Percentiles rank a stretch among this genome's conserved stretches.
These are phyloP conservation scores for Kwoniella shandongensis DNA, from an alignment of 768 basidiomycete genomes.

Conservation along the genomic window DNA sequence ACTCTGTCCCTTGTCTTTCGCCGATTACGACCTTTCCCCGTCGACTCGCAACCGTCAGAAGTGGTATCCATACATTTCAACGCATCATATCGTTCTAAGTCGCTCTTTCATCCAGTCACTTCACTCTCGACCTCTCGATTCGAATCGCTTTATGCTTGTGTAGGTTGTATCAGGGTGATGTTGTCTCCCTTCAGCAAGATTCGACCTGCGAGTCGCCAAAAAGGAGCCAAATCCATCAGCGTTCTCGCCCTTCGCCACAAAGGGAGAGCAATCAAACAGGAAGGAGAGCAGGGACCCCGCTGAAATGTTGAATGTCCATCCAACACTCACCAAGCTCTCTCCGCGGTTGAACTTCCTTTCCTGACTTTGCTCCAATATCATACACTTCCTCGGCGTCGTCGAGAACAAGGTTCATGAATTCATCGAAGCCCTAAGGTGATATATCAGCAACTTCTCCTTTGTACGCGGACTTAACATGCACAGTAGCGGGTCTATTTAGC, in stretches of 20 bases:
- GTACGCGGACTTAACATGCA: not conserved
- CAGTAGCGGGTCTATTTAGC: not conserved
- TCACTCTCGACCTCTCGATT: no score
- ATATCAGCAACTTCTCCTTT: not conserved
- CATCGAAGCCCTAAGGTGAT: slow-evolving; percentile 89
- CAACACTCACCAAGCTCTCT: slow-evolving; percentile 70
- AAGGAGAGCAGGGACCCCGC: not conserved
- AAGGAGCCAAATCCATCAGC: not conserved
- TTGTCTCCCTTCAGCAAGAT: slow-evolving; percentile 97
- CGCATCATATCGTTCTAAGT: no score
- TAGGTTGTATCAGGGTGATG: slow-evolving; percentile 89
- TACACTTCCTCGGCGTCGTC: slow-evolving; percentile 92
- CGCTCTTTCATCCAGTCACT: no score
- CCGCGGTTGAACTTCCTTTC: slow-evolving; percentile 79
- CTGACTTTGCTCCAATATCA: slow-evolving; percentile 56
- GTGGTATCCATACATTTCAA: no score
- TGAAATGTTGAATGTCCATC: not conserved
- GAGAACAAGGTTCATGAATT: slow-evolving; percentile 97
- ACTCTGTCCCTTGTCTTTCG: no score
- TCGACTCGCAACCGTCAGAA: no score
- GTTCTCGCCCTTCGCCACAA: slow-evolving; percentile 8
- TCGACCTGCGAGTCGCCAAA: slow-evolving; percentile 64
- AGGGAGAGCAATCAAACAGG: not conserved
- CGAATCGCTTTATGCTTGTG: slow-evolving; percentile 20
- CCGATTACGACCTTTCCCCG: no score